A percentile compares a stretch with the other conserved stretches of the same genome.
phyloP scores from a whole-genome alignment of 1,284 basidiomycete genomes.

The Irpex sp. region DNA sequence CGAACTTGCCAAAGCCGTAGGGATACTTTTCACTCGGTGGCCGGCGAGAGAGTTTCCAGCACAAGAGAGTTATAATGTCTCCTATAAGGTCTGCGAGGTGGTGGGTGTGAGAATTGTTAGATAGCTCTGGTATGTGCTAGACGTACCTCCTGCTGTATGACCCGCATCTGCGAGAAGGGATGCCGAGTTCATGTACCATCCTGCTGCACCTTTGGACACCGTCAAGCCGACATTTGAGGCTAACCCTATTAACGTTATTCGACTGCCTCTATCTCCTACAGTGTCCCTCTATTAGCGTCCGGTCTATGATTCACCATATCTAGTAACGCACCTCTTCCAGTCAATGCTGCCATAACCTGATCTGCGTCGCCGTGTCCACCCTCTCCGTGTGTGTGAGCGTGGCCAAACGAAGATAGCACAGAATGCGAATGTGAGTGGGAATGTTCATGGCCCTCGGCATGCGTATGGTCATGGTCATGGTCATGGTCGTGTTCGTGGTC shows the following conservation, averaged over 20 bases:
- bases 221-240: constrained; percentile 84
- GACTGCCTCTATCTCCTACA: constrained; percentile 74
- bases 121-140: neutral
- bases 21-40: constrained; percentile 76
- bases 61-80: constrained; percentile 91
- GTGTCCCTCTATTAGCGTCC: neutral
- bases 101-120: constrained; percentile 10
- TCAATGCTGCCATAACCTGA: constrained; percentile 67
- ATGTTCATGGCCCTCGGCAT: constrained; percentile 34
- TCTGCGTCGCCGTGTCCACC: constrained; percentile 61
- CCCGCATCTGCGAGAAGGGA: constrained; percentile 93
- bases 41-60: constrained; percentile 85
- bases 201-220: constrained; percentile 78
- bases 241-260: constrained; percentile 86
- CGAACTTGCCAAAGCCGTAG: constrained; percentile 91
- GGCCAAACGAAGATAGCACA: constrained; percentile 42
- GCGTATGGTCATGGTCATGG: constrained; percentile 23
- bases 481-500: constrained; percentile 19
- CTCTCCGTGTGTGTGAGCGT: constrained; percentile 66
- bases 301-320: neutral
- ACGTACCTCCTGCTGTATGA: constrained; percentile 85
- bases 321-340: constrained; percentile 55
- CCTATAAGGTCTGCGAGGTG: constrained; percentile 65
- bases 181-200: constrained; percentile 87
- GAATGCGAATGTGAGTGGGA: constrained; percentile 56